Evolutionary conservation across 1,284 basidiomycete species (phyloP), one percentile per base, ranked within the genome.

Genomic region (Xerocomus nothofagi): DNA sequence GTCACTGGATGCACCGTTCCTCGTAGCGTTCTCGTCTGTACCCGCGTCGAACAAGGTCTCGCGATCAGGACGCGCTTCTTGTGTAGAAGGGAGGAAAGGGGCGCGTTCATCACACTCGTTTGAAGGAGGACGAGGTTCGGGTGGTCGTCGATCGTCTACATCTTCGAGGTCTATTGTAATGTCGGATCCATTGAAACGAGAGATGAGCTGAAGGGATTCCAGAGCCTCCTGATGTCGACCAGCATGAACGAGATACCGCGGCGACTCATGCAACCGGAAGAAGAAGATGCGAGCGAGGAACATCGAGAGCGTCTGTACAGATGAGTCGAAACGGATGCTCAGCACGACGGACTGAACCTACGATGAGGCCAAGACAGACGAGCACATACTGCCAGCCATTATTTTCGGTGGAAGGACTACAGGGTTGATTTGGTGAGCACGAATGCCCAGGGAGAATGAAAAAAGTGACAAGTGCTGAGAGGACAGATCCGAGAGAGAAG

Each of bases 181-280:
- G 38, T 84, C 72, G 29, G 82, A 80, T 14, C 88, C 90, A 66
- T 98, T 97, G 71, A 87, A 93, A 34, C 77, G 78, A 2, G 89
- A 90, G 38, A 98, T 97, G 55, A 88, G 72, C 57, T 87, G 83
- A 0, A 98, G 76, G 2, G 86, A 86, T 54, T 88, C 80, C 34
- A 94, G 71, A 0, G 94, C 94, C 61, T 96, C 93, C 46, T 84
- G 79, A 26, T 80, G 81, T 27, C 91, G 79, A 9, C 92, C 91
- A 0, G 88, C 86, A 38, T 92, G 84, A 11, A 94, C 91, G 47
- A 98, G 84, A 62, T 86, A 96, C 30, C 93, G 83, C 9, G 96
- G 94, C 0, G 93, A 96, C 71, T 99, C 96, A 65, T 96, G 86
- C 15, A 99, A 73, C 9, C 84, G 82, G 77, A 98, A 97, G 67